Evolutionary conservation across 2,329 filamentous ascomycete species (phyloP).

Genomic region (Capronia epimyces): DNA sequence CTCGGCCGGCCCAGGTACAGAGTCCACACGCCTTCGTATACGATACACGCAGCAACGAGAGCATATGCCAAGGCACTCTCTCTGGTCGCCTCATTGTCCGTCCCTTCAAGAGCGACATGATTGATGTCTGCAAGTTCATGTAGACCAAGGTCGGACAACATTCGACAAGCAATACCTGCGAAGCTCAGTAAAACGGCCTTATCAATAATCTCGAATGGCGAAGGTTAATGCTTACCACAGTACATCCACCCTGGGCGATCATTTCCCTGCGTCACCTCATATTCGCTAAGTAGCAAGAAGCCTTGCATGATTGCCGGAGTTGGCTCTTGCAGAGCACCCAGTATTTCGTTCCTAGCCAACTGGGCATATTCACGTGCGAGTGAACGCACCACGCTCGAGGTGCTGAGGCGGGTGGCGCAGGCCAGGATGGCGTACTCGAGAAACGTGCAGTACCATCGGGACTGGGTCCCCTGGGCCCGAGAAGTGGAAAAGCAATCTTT

Average conservation of each 20-base stretch:
- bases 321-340: neutral
- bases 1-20: slow-evolving; percentile 2
- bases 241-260: neutral
- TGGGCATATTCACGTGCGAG: slow-evolving; percentile 2
- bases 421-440: slow-evolving; percentile 1
- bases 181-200: neutral
- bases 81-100: neutral
- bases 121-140: neutral
- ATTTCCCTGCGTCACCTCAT: slow-evolving; percentile 3
- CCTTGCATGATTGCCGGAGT: slow-evolving; percentile 1
- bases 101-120: neutral
- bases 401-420: neutral
- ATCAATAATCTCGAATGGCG: neutral
- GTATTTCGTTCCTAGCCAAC: neutral
- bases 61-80: neutral
- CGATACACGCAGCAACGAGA: neutral
- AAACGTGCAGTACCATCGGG: neutral
- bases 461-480: neutral
- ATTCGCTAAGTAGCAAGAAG: slow-evolving; percentile 3
- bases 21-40: slow-evolving; percentile 1
- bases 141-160: slow-evolving; percentile 1
- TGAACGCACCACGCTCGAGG: neutral
- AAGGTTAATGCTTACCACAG: neutral
- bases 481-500: neutral
- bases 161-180: neutral